These are phyloP conservation scores for Uronychia binucleata DNA, from an alignment of 73 alveolate genomes.

Conservation along the genomic window DNA sequence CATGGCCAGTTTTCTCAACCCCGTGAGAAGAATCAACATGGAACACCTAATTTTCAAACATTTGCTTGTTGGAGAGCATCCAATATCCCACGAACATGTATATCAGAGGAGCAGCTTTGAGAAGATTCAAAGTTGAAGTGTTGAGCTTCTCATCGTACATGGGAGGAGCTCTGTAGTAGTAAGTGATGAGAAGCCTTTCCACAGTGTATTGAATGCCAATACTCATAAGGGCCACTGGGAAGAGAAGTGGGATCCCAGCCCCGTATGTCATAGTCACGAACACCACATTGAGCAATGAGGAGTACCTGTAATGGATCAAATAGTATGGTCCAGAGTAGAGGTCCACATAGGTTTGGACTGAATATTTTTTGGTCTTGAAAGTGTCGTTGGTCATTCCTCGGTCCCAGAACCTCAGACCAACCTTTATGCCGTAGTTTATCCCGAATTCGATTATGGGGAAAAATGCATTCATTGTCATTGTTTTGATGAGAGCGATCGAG, in stretches of 20 bases:
- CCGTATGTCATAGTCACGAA: constrained; percentile 64
- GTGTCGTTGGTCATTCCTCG: background rate
- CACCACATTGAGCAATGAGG: constrained; percentile 50
- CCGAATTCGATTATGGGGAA: constrained; percentile 49
- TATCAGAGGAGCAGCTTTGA: constrained; percentile 45
- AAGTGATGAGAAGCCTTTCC: constrained; percentile 22
- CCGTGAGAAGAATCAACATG: background rate
- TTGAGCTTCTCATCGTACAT: constrained; percentile 67
- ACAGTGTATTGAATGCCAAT: constrained; percentile 26
- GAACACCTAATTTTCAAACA: constrained; percentile 17
- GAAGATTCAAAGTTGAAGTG: constrained; percentile 26
- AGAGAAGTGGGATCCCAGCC: constrained; percentile 62
- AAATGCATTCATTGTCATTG: constrained; percentile 43
- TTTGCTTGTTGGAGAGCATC: constrained; percentile 57
- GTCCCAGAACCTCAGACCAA: constrained; percentile 4
- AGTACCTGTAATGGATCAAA: constrained; percentile 62
- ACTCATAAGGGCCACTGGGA: constrained; percentile 52
- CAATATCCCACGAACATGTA: constrained; percentile 55
- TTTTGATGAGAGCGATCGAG: constrained; percentile 48
- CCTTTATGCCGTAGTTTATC: constrained; percentile 30
- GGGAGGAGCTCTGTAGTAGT: constrained; percentile 64
- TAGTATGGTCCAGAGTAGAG: constrained; percentile 64
- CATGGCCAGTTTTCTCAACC: constrained; percentile 29
- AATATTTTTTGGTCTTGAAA: constrained; percentile 37
- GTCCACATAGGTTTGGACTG: constrained; percentile 57